These are phyloP conservation scores for Avicennia marina DNA, from an alignment of 257 asterid genomes.

Conservation along the genomic window DNA sequence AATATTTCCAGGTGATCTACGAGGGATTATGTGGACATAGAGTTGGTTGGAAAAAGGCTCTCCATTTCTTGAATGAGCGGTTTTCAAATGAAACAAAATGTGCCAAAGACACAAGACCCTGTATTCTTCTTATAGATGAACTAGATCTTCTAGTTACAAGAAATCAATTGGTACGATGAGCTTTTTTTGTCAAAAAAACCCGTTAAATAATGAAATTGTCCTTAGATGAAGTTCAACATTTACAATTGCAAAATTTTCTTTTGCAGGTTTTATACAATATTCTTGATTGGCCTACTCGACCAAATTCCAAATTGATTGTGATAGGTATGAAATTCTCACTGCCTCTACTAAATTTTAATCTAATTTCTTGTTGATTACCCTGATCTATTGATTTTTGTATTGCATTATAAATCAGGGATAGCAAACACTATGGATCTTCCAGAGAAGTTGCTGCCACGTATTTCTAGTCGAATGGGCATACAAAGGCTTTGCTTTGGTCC, in stretches of 20 bases:
- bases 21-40: slow-evolving; percentile 86
- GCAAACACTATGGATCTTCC: slow-evolving; percentile 99
- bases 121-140: slow-evolving; percentile 93
- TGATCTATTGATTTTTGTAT: slow-evolving; percentile 12
- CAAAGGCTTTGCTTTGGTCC: slow-evolving; percentile 99
- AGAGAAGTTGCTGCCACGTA: slow-evolving; percentile 92
- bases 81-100: slow-evolving; percentile 58
- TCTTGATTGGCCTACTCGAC: slow-evolving; percentile 97
- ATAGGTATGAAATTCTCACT: slow-evolving; percentile 50
- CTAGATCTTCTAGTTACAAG: slow-evolving; percentile 92
- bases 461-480: slow-evolving; percentile 98
- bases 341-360: background rate
- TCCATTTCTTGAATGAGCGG: slow-evolving; percentile 65
- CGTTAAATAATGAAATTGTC: background rate
- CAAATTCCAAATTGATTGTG: slow-evolving; percentile 80
- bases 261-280: slow-evolving; percentile 86
- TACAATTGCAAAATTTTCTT: slow-evolving; percentile 6
- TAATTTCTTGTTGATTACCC: slow-evolving; percentile 1
- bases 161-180: slow-evolving; percentile 70
- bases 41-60: slow-evolving; percentile 97
- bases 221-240: background rate
- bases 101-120: slow-evolving; percentile 60
- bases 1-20: slow-evolving; percentile 73
- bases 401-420: slow-evolving; percentile 53
- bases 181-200: slow-evolving; percentile 9